Evolutionary conservation across 192 early-diverging fungal species (phyloP), one percentile per base, ranked within the genome.

Genomic region (Backusella tarrabulga): DNA sequence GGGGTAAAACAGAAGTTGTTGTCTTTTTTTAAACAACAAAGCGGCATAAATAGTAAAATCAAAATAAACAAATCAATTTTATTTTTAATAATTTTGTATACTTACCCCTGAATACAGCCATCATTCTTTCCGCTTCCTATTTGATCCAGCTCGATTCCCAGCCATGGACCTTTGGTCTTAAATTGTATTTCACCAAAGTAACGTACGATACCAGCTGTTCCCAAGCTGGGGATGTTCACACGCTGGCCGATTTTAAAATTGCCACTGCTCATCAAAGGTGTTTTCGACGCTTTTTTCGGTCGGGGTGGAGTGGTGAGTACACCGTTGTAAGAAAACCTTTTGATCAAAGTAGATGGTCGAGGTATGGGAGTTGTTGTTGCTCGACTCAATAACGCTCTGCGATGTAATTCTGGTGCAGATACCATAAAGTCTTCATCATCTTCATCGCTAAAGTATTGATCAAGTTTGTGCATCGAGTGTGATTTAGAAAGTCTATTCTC

Each of bases 71-170:
- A 63, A 63, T 8, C 26, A 50, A 50, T 50, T 50, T 50, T 50
- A 50, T 50, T 50, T 50, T 50, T 50, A 50, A 50, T 50, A 50
- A 50, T 26, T 63, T 29, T 29, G 21, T 63, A 63, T 29, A 63
- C 26, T 78, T 85, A 90, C 89, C 87, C 94, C 54, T 85, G 85
- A 44, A 92, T 92, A 32, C 80, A 83, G 21, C 94, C 94, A 63
- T 92, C 86, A 79, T 95, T 95, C 75, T 95, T 95, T 19, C 94
- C 94, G 23, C 83, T 87, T 11, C 91, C 92, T 9, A 77, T 78
- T 42, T 85, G 84, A 72, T 95, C 92, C 6, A 95, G 82, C 76
- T 93, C 92, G 67, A 95, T 86, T 23, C 94, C 94, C n/a, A 92
- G 92, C 93, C 93, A 95, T 1, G 83, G 85, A 1, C 93, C 94